These are phyloP conservation scores for Picea abies DNA, from an alignment of 83 land plant genomes.

Conservation along the genomic window DNA sequence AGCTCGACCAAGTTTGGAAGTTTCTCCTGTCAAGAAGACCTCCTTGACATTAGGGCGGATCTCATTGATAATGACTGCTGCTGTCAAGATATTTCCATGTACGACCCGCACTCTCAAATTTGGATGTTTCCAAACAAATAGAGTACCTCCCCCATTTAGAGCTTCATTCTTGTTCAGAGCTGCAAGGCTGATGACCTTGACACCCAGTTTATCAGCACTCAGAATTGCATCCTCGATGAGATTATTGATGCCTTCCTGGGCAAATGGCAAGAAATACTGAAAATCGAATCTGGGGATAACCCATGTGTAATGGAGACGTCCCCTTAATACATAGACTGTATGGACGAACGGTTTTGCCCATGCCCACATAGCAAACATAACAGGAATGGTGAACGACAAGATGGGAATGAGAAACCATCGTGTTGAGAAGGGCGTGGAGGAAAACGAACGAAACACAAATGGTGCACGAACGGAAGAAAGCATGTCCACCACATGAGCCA, in stretches of 20 bases:
- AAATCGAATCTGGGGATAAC: slow-evolving; percentile 78
- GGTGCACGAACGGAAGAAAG: slow-evolving; percentile 59
- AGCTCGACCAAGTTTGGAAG: slow-evolving; percentile 94
- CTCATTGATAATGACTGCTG: slow-evolving; percentile 29
- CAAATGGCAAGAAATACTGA: slow-evolving; percentile 96
- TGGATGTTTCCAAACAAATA: slow-evolving; percentile 12
- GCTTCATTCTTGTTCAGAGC: slow-evolving; percentile 98
- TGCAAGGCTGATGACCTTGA: slow-evolving; percentile 40
- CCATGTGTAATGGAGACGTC: too few species aligned
- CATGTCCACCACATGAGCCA: slow-evolving; percentile 82
- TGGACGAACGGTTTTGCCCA: too few species aligned
- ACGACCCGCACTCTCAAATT: slow-evolving; percentile 80
- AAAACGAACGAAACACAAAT: slow-evolving; percentile 44
- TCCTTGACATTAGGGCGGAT: slow-evolving; percentile 64
- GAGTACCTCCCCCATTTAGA: slow-evolving; percentile 84
- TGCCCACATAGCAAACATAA: slow-evolving; percentile 55
- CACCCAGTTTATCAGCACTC: slow-evolving; percentile 75
- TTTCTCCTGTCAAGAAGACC: slow-evolving; percentile 94
- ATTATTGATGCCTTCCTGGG: slow-evolving; percentile 66
- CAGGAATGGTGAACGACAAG: slow-evolving; percentile 38
- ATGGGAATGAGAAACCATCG: slow-evolving; percentile 37
- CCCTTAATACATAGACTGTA: too few species aligned
- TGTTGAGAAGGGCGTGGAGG: neutral
- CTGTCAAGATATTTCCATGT: slow-evolving; percentile 95
- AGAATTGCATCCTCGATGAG: slow-evolving; percentile 92